Conservation (phyloP, 176 grass and related monocot species). For the Miscanthus lutarioriparius region DNA sequence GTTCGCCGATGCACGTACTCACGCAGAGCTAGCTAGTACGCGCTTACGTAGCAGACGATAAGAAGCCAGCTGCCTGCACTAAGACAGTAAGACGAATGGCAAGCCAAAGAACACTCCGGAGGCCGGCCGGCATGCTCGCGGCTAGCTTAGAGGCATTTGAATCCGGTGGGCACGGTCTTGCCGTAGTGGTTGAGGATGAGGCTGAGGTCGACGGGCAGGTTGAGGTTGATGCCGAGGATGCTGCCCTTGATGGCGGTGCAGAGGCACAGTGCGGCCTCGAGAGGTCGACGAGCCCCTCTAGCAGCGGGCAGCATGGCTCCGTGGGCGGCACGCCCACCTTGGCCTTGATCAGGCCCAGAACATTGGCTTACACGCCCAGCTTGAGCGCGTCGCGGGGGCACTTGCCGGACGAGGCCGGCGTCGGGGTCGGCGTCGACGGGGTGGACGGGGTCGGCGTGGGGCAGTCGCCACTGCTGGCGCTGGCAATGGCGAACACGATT, state of each 20-base stretch:
- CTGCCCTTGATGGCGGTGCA: conserved; percentile 75
- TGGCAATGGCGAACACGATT: too few relatives aligned
- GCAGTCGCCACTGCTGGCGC: too few relatives aligned
- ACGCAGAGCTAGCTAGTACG: too few relatives aligned
- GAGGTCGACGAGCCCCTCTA: conserved; percentile 71
- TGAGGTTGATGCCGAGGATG: conserved; percentile 44
- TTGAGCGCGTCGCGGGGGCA: conserved; percentile 57
- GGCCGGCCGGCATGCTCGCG: too few relatives aligned
- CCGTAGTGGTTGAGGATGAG: conserved; percentile 65
- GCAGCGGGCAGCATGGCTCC: conserved; percentile 73
- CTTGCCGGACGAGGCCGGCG: conserved; percentile 18
- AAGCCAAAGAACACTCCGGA: too few relatives aligned
- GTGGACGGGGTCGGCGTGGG: too few relatives aligned
- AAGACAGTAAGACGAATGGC: too few relatives aligned
- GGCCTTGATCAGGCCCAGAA: conserved; percentile 42
- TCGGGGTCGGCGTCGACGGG: neutral
- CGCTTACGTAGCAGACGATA: too few relatives aligned
- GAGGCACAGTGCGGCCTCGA: conserved; percentile 80
- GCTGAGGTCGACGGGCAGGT: conserved; percentile 59
- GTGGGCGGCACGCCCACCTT: conserved; percentile 37
- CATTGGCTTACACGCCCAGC: conserved; percentile 46
- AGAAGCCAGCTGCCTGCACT: too few relatives aligned
- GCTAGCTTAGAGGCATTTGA: conserved; percentile 30
- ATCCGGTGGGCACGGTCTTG: conserved; percentile 23
- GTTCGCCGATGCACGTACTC: too few relatives aligned